Evolutionary conservation across 352 stramenopile species (phyloP).

Genomic region (Aphanomyces stellatus): DNA sequence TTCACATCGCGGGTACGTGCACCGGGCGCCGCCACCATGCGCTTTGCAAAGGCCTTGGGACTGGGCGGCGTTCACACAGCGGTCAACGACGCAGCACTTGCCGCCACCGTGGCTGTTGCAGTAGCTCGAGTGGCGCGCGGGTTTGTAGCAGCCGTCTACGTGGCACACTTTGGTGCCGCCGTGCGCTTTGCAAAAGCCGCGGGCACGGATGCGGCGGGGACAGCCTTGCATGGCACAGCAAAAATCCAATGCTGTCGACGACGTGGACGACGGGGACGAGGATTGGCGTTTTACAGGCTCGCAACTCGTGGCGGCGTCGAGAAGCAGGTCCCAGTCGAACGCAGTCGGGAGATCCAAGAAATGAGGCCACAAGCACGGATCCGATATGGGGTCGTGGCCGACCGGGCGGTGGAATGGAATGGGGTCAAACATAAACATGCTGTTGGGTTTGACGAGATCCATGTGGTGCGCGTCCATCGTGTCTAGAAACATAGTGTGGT

Average conservation of each 20-base stretch:
- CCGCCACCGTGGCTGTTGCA: slow-evolving; percentile 30
- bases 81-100: slow-evolving; percentile 26
- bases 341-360: too few species aligned
- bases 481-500: too few species aligned
- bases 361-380: too few species aligned
- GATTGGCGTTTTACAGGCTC: too few species aligned
- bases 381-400: too few species aligned
- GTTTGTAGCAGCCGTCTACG: slow-evolving; percentile 25
- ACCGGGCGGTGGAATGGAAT: too few species aligned
- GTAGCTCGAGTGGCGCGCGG: slow-evolving; percentile 25
- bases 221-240: slow-evolving; percentile 34
- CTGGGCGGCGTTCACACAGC: slow-evolving; percentile 35
- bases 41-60: slow-evolving; percentile 34
- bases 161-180: slow-evolving; percentile 52
- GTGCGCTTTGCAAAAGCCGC: slow-evolving; percentile 81
- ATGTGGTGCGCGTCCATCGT: too few species aligned
- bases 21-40: slow-evolving; percentile 35
- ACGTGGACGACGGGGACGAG: too few species aligned
- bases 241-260: not conserved
- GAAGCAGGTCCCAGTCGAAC: too few species aligned
- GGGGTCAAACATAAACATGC: too few species aligned
- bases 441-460: too few species aligned
- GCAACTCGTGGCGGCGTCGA: too few species aligned
- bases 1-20: slow-evolving; percentile 28
- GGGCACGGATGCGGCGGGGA: slow-evolving; percentile 65